Base-by-base conservation (phyloP, 2,329 filamentous ascomycete species). In the Colletotrichum siamense region DNA sequence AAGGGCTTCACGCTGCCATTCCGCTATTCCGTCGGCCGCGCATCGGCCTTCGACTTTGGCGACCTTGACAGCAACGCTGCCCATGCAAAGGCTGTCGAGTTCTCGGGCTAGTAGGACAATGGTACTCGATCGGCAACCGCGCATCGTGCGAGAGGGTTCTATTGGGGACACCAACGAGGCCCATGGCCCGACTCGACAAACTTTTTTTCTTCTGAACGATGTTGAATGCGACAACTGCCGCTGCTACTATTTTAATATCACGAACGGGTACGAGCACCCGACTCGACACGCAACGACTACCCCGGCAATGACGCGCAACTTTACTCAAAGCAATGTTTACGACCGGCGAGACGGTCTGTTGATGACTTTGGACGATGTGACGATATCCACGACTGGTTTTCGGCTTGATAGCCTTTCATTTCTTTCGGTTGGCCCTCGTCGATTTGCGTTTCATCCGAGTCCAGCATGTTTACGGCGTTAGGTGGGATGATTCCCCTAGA, bases 1-100 rank as follows among this genome's bases (percentile, higher is more conserved):
- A 91, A 90, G 24, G 91, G 92, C 6, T 93, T 92, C 79, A 84
- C 80, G 30, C 85, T 93, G 36, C 86, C 89, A 16, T 85, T 87
- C 67, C 82, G 67, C 91, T 84, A 22, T 76, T 90, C 86, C 79
- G 82, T 76, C 73, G 78, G 55, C 28, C 79, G 73, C n/a, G 77
- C 63, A 78, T 79, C 79, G 52, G 28, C 78, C 22, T 77, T 75
- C 49, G 76, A 72, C 59, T 69, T 78, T 30, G 69, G 57, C 16
- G 73, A 73, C 13, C 57, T 74, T n/a, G 76, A 77, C 10, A 62
- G 61, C 62, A 77, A 71, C 36, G 34, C 72, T 34, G 57, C 52
- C 39, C 72, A 77, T 59, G 28, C 36, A 52, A 77, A 74, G 39
- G 70, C 71, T 39, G 68, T 76, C 62, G 76, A 77, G 76, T 66